Conservation (phyloP, 2,329 filamentous ascomycete species). For the Chlorencoelia australis region DNA sequence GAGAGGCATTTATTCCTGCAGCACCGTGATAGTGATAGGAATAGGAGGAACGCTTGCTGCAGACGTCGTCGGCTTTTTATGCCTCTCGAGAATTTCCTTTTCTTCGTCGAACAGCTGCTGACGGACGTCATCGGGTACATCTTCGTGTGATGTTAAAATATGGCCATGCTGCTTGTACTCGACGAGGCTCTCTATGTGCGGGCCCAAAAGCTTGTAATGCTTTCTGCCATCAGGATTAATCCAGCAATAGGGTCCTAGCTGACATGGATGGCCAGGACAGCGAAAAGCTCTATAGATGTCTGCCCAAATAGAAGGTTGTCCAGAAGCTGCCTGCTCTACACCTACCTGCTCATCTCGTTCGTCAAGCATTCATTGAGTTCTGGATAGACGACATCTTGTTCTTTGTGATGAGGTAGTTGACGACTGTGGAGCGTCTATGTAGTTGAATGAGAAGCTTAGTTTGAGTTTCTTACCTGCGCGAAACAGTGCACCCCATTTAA, state of each 20-base stretch:
- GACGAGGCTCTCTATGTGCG: slow-evolving; percentile 25
- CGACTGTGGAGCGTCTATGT: slow-evolving; percentile 7
- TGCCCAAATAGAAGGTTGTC: slow-evolving; percentile 23
- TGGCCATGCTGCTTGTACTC: slow-evolving; percentile 21
- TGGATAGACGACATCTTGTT: slow-evolving; percentile 8
- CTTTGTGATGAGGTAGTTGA: slow-evolving; percentile 2
- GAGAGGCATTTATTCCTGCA: no score
- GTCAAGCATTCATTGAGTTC: slow-evolving; percentile 22
- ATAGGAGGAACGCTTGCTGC: slow-evolving; percentile 1
- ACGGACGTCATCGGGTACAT: slow-evolving; percentile 26
- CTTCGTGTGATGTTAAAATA: slow-evolving; percentile 19
- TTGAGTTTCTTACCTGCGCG: slow-evolving; percentile 12
- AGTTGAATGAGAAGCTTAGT: slow-evolving; percentile 16
- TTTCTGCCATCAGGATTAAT: slow-evolving; percentile 25
- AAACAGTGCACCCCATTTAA: slow-evolving; percentile 9
- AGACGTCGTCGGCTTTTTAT: slow-evolving; percentile 6
- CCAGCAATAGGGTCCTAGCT: slow-evolving; percentile 27
- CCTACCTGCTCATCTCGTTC: slow-evolving; percentile 19
- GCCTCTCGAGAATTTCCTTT: slow-evolving; percentile 18
- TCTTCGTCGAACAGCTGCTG: slow-evolving; percentile 27
- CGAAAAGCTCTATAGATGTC: slow-evolving; percentile 27
- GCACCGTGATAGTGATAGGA: slow-evolving; percentile 7
- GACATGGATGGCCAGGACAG: slow-evolving; percentile 22
- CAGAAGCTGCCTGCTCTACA: slow-evolving; percentile 17
- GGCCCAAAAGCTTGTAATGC: slow-evolving; percentile 26